Evolutionary conservation across 345 rosid genomes (phyloP), one percentile per base, ranked within the genome.

Genomic region (Rhodamnia rubescens): DNA sequence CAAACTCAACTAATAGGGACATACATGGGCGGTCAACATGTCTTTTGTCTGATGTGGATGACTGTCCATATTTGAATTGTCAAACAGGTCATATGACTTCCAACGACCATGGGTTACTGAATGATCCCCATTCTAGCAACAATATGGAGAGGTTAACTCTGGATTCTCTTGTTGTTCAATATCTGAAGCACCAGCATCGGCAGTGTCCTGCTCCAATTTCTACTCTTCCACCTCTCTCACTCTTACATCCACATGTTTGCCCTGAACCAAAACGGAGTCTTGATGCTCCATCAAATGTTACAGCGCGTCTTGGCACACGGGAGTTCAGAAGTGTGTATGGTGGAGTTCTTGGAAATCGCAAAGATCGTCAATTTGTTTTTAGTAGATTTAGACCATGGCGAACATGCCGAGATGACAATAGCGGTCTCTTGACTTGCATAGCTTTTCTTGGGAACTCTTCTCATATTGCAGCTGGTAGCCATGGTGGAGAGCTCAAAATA

Each of bases 131-230:
- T 88, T 86, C 93, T 52, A 86, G 90, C 89, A 69, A 69, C 36
- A 95, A 89, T 86, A 84, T 93, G 26, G 99, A 97, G 88, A 90
- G 98, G 64, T 87, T 95, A 89, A 93, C 98, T 84, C 91, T 97
- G 51, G 99, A 97, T 87, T 91, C 96, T 80, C 88, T 97, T 74
- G 96, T 97, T 80, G 95, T 97, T 91, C 99, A 97, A 90, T 96
- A 93, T 90, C 88, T 97, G 89, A 97, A 97, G 90, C 98, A 97
- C 85, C 99, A 96, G 85, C 99, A 97, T 90, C 96, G 99, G 80
- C 99, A 97, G 88, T 97, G 99, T 89, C 98, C 94, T 83, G 99
- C 99, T 87, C 99, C 99, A 61, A 93, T 97, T 87, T 96, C 99
- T 12, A 97, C 99, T 86, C 96, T 97, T 82, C 99, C 99, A 20